Evolutionary conservation across 2,329 filamentous ascomycete species (phyloP).

Genomic region (Emergomyces africanus): DNA sequence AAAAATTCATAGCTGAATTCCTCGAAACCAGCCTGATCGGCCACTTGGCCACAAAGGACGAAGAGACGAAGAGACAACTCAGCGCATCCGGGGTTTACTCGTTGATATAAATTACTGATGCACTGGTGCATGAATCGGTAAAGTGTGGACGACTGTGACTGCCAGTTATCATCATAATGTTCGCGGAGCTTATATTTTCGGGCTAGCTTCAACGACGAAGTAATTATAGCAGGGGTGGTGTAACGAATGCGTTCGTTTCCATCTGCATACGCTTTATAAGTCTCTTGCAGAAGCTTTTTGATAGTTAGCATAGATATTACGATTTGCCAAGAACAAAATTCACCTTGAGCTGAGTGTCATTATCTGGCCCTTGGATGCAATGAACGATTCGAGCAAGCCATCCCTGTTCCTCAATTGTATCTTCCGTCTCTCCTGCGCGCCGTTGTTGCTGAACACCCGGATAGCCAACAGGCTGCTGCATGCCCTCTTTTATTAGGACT

Average conservation of each 20-base stretch:
- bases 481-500: slow-evolving; percentile 87
- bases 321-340: not conserved
- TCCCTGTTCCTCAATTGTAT: slow-evolving; percentile 95
- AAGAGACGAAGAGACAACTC: slow-evolving; percentile 85
- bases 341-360: slow-evolving; percentile 82
- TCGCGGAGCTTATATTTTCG: slow-evolving; percentile 81
- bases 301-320: slow-evolving; percentile 9
- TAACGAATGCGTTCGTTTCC: slow-evolving; percentile 94
- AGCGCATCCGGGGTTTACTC: slow-evolving; percentile 68
- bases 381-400: slow-evolving; percentile 92
- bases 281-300: slow-evolving; percentile 62
- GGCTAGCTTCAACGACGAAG: slow-evolving; percentile 77
- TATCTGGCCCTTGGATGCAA: slow-evolving; percentile 67
- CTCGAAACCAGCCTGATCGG: slow-evolving; percentile 82
- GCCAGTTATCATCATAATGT: slow-evolving; percentile 68
- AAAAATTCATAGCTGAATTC: slow-evolving; percentile 98
- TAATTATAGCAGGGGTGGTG: slow-evolving; percentile 85
- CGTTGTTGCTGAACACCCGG: slow-evolving; percentile 63
- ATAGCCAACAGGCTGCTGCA: slow-evolving; percentile 71
- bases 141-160: slow-evolving; percentile 60
- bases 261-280: slow-evolving; percentile 73
- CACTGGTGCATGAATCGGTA: slow-evolving; percentile 94
- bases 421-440: slow-evolving; percentile 75
- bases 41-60: slow-evolving; percentile 81
- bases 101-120: slow-evolving; percentile 74